phyloP scores from a whole-genome alignment of 805 yeast species.

The Candida golubevii region DNA sequence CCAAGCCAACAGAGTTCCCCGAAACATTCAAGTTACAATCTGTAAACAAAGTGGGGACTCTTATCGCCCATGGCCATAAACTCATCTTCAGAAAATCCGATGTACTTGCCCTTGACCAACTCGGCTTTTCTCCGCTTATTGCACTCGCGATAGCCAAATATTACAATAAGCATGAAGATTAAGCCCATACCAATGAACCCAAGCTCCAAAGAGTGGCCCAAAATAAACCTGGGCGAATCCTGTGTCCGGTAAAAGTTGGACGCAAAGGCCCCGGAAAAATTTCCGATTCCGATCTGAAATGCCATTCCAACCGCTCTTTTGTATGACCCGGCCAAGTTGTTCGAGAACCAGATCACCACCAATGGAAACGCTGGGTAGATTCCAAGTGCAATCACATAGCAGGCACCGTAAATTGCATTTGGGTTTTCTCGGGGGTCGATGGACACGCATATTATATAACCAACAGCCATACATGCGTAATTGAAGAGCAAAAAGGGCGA shows the following conservation, averaged over 20 bases:
- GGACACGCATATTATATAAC: slow-evolving; percentile 25
- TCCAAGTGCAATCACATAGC: slow-evolving; percentile 28
- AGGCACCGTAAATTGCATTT: slow-evolving; percentile 27
- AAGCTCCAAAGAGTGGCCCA: slow-evolving; percentile 30
- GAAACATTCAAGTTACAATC: not conserved
- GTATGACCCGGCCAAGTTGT: slow-evolving; percentile 32
- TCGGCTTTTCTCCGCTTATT: slow-evolving; percentile 8
- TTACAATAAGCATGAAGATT: not conserved
- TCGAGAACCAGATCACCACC: slow-evolving; percentile 32
- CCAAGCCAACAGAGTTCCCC: too few species aligned
- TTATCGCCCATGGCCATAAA: slow-evolving; percentile 40
- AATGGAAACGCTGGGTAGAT: slow-evolving; percentile 29
- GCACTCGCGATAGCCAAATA: not conserved
- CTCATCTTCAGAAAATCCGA: slow-evolving; percentile 21
- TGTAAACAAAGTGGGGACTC: slow-evolving; percentile 37
- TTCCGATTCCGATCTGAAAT: slow-evolving; percentile 37
- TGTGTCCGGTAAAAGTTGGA: slow-evolving; percentile 29
- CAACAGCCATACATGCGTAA: slow-evolving; percentile 25
- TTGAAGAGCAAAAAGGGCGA: slow-evolving; percentile 28
- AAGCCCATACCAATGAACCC: slow-evolving; percentile 30
- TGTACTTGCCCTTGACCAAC: slow-evolving; percentile 24
- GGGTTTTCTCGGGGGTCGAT: slow-evolving; percentile 21
- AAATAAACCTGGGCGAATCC: slow-evolving; percentile 23
- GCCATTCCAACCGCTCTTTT: slow-evolving; percentile 39
- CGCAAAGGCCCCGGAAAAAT: slow-evolving; percentile 34